Evolutionary conservation across 495 filamentous ascomycete species (phyloP), one percentile per base, ranked within the genome.

Genomic region (Xylaria nigripes): DNA sequence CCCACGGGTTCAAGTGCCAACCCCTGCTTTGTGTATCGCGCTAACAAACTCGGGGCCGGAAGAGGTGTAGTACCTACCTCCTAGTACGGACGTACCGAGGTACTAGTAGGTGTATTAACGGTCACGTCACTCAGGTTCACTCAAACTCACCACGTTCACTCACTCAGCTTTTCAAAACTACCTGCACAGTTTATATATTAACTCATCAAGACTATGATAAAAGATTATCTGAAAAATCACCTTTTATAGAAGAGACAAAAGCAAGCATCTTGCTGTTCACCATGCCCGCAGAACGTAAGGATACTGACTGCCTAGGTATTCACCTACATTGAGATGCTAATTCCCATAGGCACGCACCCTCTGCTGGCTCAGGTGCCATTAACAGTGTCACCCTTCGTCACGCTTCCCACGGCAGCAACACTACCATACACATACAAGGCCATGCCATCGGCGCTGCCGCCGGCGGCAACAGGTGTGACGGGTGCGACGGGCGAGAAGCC

Each of bases 341-440:
- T 4, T 47, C 10, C 7, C 32, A 6, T 60, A 93, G 88, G 81
- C 53, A 81, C 87, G 3, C 90, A 96, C 70, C 87, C 86, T 19
- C 81, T 95, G 56, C 86, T 97, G 43, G 87, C 88, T 56, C 93
- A 98, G 71, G 81, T 96, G 48, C 88, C 91, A 48, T 78, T 97
- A 47, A 92, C 89, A 55, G 90, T 96, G 50, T 96, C 91, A 27
- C 93, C 93, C 22, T 96, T 95, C 76, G 83, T 96, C 69, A 86
- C 83, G 55, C 88, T 97, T 36, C 93, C 94, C 25, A 83, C 86
- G 8, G 84, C 93, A 23, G 85, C 90, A 44, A 96, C 93, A 2
- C 82, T 98, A 1, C 93, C 93, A 29, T 97, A 96, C 73, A 95
- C 86, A 42, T 98, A 96, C 80, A 90, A 89, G 64, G 76, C 83